Evolutionary conservation across 148 eudicot species (phyloP).

Genomic region (Cornus controversa): DNA sequence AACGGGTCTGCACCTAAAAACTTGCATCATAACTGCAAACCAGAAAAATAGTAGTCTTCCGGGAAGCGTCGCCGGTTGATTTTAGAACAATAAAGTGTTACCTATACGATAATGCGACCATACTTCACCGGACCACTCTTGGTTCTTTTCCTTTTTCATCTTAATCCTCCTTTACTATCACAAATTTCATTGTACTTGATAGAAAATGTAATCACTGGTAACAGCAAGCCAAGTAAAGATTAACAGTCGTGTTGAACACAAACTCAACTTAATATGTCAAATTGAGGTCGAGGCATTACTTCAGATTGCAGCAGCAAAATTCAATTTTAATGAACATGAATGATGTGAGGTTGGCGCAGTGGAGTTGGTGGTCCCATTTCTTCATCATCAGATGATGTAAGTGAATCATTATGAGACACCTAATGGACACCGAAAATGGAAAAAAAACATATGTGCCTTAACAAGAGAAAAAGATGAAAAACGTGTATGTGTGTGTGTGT

Average conservation of each 20-base stretch:
- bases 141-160: background rate
- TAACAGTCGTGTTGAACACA: background rate
- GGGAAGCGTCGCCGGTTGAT: no score
- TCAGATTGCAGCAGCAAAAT: background rate
- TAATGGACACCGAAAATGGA: background rate
- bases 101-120: background rate
- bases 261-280: background rate
- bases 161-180: background rate
- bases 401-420: constrained; percentile 22
- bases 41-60: background rate
- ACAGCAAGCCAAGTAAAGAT: no score
- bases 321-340: constrained; percentile 1
- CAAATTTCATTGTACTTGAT: background rate
- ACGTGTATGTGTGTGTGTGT: no score
- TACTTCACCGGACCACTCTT: background rate
- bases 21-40: background rate
- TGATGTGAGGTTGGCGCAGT: constrained; percentile 4
- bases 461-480: background rate
- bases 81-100: no score
- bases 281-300: background rate
- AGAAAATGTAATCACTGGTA: background rate
- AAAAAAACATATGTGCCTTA: background rate
- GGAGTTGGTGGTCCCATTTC: constrained; percentile 21
- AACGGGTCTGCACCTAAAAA: background rate
- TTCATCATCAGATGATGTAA: constrained; percentile 34